Evolutionary conservation across 768 basidiomycete species (phyloP).

Genomic region (Russula virescens): DNA sequence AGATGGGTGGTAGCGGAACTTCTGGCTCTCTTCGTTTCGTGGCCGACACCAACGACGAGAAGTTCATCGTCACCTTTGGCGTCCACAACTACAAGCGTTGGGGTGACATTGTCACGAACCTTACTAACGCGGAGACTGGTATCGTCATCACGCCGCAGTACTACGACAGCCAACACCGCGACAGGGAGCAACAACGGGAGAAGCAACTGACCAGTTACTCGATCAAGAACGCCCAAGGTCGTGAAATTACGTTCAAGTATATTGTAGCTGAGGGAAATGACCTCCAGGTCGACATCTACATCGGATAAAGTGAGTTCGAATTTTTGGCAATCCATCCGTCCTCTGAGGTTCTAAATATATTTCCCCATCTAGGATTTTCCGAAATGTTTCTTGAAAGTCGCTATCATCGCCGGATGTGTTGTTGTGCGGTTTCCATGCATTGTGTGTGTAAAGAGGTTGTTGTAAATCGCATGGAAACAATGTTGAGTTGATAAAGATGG

Average conservation of each 20-base stretch:
- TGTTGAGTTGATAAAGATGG: neutral
- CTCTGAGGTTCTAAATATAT: neutral
- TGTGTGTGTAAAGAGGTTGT: neutral
- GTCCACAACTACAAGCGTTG: slow-evolving; percentile 38
- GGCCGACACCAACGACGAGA: slow-evolving; percentile 28
- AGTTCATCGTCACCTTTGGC: slow-evolving; percentile 34
- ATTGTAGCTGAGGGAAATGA: slow-evolving; percentile 2
- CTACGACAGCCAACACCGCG: neutral
- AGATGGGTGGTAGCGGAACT: slow-evolving; percentile 37
- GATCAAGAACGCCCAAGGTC: neutral
- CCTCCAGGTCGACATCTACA: neutral
- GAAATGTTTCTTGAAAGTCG: neutral
- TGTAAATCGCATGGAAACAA: neutral
- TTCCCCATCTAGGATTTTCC: neutral
- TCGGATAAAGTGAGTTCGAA: neutral
- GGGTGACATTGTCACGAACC: slow-evolving; percentile 36
- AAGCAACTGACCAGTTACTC: neutral
- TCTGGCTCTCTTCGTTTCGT: slow-evolving; percentile 36
- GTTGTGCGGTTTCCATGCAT: neutral
- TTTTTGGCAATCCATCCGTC: neutral
- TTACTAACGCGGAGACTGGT: slow-evolving; percentile 16
- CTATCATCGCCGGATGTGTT: neutral
- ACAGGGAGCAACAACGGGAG: neutral
- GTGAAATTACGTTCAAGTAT: neutral
- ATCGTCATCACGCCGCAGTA: slow-evolving; percentile 8